These are phyloP conservation scores for Apophysomyces ossiformis DNA, from an alignment of 371 early-diverging fungal species.

Conservation along the genomic window DNA sequence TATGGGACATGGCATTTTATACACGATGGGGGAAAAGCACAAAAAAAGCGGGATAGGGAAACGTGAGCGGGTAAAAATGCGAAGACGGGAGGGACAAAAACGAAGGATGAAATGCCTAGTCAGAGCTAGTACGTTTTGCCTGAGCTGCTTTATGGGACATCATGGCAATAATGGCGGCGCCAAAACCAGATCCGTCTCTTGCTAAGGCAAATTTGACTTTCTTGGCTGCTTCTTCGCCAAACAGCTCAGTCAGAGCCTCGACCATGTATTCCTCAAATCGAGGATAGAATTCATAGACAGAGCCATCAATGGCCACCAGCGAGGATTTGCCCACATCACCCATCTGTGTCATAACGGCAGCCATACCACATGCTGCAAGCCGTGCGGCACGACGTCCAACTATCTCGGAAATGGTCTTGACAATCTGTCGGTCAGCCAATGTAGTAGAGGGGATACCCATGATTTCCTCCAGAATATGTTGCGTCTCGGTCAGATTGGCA, in stretches of 20 bases:
- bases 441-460: slow-evolving; percentile 72
- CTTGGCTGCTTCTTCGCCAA: slow-evolving; percentile 61
- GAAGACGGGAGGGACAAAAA: not conserved
- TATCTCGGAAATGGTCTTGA: slow-evolving; percentile 77
- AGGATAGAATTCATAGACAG: slow-evolving; percentile 84
- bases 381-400: slow-evolving; percentile 90
- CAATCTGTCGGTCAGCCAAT: slow-evolving; percentile 77
- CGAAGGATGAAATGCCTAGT: not conserved
- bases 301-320: slow-evolving; percentile 76
- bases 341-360: slow-evolving; percentile 77
- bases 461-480: slow-evolving; percentile 77
- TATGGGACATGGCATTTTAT: not conserved
- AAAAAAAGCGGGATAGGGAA: not conserved
- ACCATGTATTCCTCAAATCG: slow-evolving; percentile 77
- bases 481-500: slow-evolving; percentile 67
- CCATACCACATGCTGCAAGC: slow-evolving; percentile 83
- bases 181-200: slow-evolving; percentile 76
- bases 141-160: slow-evolving; percentile 45
- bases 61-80: not conserved
- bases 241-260: slow-evolving; percentile 74
- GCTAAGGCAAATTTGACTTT: slow-evolving; percentile 25
- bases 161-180: slow-evolving; percentile 83
- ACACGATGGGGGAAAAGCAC: not conserved
- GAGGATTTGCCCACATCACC: slow-evolving; percentile 62
- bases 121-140: not conserved